phyloP scores from a whole-genome alignment of 257 asterid genomes.

The Capsicum pubescens region DNA sequence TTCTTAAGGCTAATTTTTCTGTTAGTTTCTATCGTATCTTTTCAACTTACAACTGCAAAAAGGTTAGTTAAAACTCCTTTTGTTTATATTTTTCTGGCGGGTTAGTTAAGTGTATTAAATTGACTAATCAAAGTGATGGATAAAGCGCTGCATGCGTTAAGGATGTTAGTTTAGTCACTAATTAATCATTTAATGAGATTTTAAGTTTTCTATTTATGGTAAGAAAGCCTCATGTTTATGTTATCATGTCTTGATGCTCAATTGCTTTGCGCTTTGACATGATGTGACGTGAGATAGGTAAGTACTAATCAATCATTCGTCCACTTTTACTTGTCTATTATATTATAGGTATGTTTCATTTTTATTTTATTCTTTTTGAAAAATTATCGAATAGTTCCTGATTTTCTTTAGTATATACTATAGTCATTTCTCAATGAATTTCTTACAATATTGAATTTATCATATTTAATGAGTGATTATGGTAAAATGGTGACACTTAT shows the following conservation, averaged over 20 bases:
- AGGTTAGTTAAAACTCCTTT: conserved; percentile 16
- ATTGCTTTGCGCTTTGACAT: conserved; percentile 24
- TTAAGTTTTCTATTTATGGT: conserved; percentile 44
- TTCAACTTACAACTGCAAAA: conserved; percentile 9
- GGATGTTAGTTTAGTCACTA: conserved; percentile 27
- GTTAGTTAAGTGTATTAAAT: conserved; percentile 1
- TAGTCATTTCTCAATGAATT: too few species aligned
- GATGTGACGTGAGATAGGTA: conserved; percentile 54
- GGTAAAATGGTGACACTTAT: too few species aligned
- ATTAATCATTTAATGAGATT: conserved; percentile 40
- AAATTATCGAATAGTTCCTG: too few species aligned
- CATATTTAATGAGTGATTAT: too few species aligned
- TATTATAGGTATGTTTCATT: too few species aligned
- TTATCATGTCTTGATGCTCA: conserved; percentile 31
- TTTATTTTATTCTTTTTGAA: too few species aligned
- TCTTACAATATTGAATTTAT: too few species aligned
- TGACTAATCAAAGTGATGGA: conserved; percentile 9
- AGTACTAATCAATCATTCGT: background rate
- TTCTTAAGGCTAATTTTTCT: conserved; percentile 34
- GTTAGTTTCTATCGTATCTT: background rate
- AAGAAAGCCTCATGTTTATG: conserved; percentile 37
- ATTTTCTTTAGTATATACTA: too few species aligned
- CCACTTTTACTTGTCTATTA: too few species aligned
- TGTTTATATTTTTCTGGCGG: background rate
- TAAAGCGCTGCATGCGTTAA: background rate